Evolutionary conservation across 108 stramenopile species (phyloP), one percentile per base, ranked within the genome.

Genomic region (Phaeodactylum tricornutum): DNA sequence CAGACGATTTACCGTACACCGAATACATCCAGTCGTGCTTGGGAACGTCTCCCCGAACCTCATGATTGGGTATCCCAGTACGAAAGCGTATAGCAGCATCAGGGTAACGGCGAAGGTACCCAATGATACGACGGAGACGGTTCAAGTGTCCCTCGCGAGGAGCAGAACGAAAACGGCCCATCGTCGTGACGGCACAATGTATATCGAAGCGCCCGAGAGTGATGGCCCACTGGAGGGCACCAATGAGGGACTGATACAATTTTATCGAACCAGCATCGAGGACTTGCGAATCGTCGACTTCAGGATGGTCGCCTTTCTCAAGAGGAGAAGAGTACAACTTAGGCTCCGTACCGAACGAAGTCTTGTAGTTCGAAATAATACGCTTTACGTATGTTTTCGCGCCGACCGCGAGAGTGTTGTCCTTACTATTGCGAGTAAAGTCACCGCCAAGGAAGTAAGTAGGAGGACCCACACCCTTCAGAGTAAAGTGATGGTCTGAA

Each of bases 361-460:
- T n/a, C n/a, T n/a, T n/a, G n/a, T n/a, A n/a, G n/a, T n/a, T n/a
- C n/a, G n/a, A n/a, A n/a, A n/a, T n/a, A n/a, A n/a, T n/a, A n/a
- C n/a, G n/a, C n/a, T n/a, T n/a, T n/a, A n/a, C n/a, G n/a, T n/a
- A n/a, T n/a, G n/a, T n/a, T n/a, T n/a, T n/a, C n/a, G n/a, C n/a
- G n/a, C n/a, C n/a, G n/a, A n/a, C n/a, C n/a, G n/a, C n/a, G n/a
- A n/a, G n/a, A n/a, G n/a, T n/a, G n/a, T n/a, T n/a, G n/a, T n/a
- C n/a, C n/a, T n/a, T n/a, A n/a, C n/a, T n/a, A 22, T 70, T 58
- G 8, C 57, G 49, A 5, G 14, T 24, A 24, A 64, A 55, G 31
- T 72, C 35, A 29, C 54, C 27, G 0, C 71, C 64, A 17, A 72
- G 53, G n/a, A 60, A 53, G 38, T 39, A 72, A 0, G 50, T 28